These are phyloP conservation scores for Crithidia expoeki DNA, from an alignment of 208 protist species.

Conservation along the genomic window DNA sequence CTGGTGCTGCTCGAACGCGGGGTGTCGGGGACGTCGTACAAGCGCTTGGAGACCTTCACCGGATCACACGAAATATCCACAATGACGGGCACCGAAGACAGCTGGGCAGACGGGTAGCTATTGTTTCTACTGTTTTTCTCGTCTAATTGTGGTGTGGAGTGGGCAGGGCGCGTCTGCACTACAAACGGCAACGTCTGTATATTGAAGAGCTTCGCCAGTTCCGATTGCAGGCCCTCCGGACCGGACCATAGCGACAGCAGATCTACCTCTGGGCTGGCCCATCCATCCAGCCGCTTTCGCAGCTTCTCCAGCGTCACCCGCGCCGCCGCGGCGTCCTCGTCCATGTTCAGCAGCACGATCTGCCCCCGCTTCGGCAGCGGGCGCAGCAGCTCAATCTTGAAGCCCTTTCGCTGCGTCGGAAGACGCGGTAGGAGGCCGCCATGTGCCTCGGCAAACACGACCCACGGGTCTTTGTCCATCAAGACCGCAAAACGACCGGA, in stretches of 20 bases:
- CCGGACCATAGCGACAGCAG: slow-evolving; percentile 83
- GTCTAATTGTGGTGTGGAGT: slow-evolving; percentile 2
- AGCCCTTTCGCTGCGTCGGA: slow-evolving; percentile 18
- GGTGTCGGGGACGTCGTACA: slow-evolving; percentile 26
- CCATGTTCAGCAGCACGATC: slow-evolving; percentile 87
- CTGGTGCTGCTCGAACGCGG: slow-evolving; percentile 4
- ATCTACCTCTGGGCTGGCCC: slow-evolving; percentile 72
- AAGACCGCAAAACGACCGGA: slow-evolving; percentile 30
- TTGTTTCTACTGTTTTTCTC: not conserved
- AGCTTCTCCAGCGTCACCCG: slow-evolving; percentile 42
- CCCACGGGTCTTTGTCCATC: slow-evolving; percentile 72
- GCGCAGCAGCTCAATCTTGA: slow-evolving; percentile 36
- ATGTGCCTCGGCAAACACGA: slow-evolving; percentile 54
- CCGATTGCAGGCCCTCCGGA: slow-evolving; percentile 67
- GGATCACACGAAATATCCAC: slow-evolving; percentile 17
- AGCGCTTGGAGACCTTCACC: slow-evolving; percentile 10
- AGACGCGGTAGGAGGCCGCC: slow-evolving; percentile 36
- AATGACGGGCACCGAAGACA: slow-evolving; percentile 16
- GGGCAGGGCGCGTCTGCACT: slow-evolving; percentile 43
- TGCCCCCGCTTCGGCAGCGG: slow-evolving; percentile 63
- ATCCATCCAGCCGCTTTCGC: slow-evolving; percentile 31
- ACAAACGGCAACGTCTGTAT: slow-evolving; percentile 69
- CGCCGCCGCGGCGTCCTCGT: slow-evolving; percentile 52
- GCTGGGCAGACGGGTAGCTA: not conserved
- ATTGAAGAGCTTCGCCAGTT: slow-evolving; percentile 59